A percentile compares a stretch with the other conserved stretches of the same genome.
Evolutionary conservation across 75 land plant species (phyloP).

Genomic region (Picea glauca): DNA sequence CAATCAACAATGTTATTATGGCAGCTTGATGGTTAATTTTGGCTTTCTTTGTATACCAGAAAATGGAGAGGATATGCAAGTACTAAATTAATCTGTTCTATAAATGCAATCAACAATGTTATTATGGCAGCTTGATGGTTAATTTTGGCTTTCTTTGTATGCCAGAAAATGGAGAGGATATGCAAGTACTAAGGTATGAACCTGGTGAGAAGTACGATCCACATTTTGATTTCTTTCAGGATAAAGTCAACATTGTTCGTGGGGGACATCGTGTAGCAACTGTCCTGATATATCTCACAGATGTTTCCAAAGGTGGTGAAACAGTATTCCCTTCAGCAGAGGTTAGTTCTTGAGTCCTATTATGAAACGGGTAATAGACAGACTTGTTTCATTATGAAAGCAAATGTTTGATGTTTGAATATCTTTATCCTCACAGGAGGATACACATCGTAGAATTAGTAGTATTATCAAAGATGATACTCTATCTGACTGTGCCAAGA

Average conservation of each 20-base stretch:
- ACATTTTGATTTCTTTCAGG: slow-evolving; percentile 76
- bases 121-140: not conserved
- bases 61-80: no score
- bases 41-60: not conserved
- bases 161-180: no score
- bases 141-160: not conserved
- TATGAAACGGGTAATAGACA: not conserved
- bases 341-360: slow-evolving; percentile 32
- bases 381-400: not conserved
- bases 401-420: not conserved
- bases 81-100: no score
- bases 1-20: not conserved
- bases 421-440: slow-evolving; percentile 18
- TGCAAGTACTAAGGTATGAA: slow-evolving; percentile 33
- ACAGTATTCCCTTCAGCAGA: slow-evolving; percentile 77
- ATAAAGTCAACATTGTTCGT: slow-evolving; percentile 68
- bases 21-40: not conserved
- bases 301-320: slow-evolving; percentile 78
- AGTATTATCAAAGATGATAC: slow-evolving; percentile 31
- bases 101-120: not conserved
- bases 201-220: slow-evolving; percentile 80
- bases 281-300: slow-evolving; percentile 77
- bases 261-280: slow-evolving; percentile 85
- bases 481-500: slow-evolving; percentile 76
- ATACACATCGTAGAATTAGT: slow-evolving; percentile 15